Evolutionary conservation across 306 rosid genomes (phyloP).

Genomic region (Lotus japonicus): DNA sequence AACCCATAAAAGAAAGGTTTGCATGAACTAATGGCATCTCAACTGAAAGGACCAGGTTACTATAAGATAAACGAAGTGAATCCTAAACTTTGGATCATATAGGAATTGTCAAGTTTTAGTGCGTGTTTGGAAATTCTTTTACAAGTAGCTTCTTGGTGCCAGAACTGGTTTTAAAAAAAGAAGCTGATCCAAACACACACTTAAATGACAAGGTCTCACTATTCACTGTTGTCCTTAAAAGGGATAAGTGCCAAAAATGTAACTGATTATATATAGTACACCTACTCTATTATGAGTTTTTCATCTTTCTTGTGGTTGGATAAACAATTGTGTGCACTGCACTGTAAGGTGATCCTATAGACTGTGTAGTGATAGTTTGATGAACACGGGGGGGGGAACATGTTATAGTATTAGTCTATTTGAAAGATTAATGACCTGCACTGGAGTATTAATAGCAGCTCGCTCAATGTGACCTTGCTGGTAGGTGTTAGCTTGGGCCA

Average conservation of each 20-base stretch:
- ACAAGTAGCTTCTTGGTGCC: too few species aligned
- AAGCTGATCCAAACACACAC: too few species aligned
- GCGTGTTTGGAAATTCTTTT: too few species aligned
- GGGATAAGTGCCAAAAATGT: too few species aligned
- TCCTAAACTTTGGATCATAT: too few species aligned
- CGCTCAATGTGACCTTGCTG: constrained; percentile 90
- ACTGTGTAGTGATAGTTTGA: background rate
- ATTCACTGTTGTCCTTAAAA: too few species aligned
- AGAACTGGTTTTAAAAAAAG: too few species aligned
- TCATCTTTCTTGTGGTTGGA: background rate
- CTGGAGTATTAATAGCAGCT: constrained; percentile 97
- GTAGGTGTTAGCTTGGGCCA: constrained; percentile 44
- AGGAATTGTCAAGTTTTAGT: too few species aligned
- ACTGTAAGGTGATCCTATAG: background rate
- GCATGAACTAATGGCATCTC: background rate
- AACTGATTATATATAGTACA: too few species aligned
- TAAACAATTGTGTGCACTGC: background rate
- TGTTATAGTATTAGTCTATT: constrained; percentile 2
- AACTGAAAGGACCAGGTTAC: background rate
- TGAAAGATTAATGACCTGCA: constrained; percentile 54
- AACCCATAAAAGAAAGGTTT: background rate
- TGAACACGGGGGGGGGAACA: background rate
- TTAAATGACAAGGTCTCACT: too few species aligned
- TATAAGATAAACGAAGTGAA: too few species aligned
- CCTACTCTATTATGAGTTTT: too few species aligned